These are phyloP conservation scores for Colletotrichum musicola DNA, from an alignment of 2,329 filamentous ascomycete genomes.

Conservation along the genomic window DNA sequence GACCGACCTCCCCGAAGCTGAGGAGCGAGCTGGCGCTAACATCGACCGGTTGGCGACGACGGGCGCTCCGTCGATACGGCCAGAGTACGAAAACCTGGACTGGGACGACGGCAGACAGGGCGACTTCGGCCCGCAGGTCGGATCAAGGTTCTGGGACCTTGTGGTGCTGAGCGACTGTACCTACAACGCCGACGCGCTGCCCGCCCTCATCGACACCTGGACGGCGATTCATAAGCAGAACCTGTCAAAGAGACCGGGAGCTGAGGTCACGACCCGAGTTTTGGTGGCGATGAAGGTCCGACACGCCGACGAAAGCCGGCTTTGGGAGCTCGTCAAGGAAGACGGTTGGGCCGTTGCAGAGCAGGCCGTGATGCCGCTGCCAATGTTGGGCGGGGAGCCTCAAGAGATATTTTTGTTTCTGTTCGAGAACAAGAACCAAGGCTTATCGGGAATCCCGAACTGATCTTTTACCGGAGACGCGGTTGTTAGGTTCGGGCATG, in stretches of 20 bases:
- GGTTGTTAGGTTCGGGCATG: conserved; percentile 7
- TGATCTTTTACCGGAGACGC: not conserved
- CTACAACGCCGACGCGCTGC: conserved; percentile 69
- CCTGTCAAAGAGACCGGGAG: conserved; percentile 35
- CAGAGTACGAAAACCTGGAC: conserved; percentile 68
- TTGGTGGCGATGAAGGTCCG: conserved; percentile 69
- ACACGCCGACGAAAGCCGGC: conserved; percentile 63
- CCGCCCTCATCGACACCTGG: conserved; percentile 66
- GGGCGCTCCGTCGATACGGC: conserved; percentile 1
- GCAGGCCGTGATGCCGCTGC: conserved; percentile 57
- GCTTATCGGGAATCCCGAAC: not conserved
- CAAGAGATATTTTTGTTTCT: conserved; percentile 66
- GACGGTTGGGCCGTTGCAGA: conserved; percentile 60
- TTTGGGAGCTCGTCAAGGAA: conserved; percentile 61
- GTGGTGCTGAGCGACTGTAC: conserved; percentile 71
- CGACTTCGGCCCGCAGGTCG: conserved; percentile 55
- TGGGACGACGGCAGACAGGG: conserved; percentile 66
- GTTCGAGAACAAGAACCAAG: conserved; percentile 49
- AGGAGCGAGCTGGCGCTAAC: conserved; percentile 62
- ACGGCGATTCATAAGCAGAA: conserved; percentile 60
- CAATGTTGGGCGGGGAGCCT: conserved; percentile 57
- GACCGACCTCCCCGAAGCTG: conserved; percentile 68
- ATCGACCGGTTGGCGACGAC: conserved; percentile 49
- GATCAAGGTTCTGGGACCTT: conserved; percentile 62
- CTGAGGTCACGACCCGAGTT: conserved; percentile 54